These are phyloP conservation scores for Pharnaceum exiguum DNA, from an alignment of 148 eudicot species.

Conservation along the genomic window DNA sequence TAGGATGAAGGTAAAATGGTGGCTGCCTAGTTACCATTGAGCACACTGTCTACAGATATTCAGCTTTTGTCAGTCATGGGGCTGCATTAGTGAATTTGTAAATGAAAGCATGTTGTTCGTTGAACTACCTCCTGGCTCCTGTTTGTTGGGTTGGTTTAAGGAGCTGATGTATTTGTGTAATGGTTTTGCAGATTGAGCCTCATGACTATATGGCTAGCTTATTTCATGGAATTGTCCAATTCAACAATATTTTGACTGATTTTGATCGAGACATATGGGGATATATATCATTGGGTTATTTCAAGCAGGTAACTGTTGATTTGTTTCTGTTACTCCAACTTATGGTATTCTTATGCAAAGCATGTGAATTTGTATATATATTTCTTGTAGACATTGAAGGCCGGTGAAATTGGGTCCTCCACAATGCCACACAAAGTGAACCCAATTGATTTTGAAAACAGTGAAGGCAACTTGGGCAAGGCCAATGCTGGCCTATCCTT, in stretches of 20 bases:
- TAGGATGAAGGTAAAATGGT: too few relatives aligned
- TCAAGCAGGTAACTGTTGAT: constrained; percentile 75
- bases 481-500: constrained; percentile 77
- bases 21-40: too few relatives aligned
- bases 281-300: constrained; percentile 77
- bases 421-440: constrained; percentile 99
- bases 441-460: constrained; percentile 95
- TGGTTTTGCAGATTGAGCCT: constrained; percentile 69
- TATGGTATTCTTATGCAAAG: constrained; percentile 1
- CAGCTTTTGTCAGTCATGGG: too few relatives aligned
- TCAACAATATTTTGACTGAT: constrained; percentile 75
- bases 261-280: constrained; percentile 93
- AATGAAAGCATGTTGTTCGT: too few relatives aligned
- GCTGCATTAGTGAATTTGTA: too few relatives aligned
- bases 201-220: constrained; percentile 96
- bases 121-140: too few relatives aligned
- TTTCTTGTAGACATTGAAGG: constrained; percentile 71
- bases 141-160: neutral
- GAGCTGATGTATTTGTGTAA: neutral
- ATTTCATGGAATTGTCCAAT: constrained; percentile 66
- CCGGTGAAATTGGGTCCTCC: constrained; percentile 95
- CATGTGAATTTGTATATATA: constrained; percentile 6
- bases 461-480: constrained; percentile 93
- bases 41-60: too few relatives aligned
- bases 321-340: neutral